A percentile compares a stretch with the other conserved stretches of the same genome.
These are phyloP conservation scores for Tritrichomonas foetus DNA, from an alignment of 208 protist genomes.

Conservation along the genomic window DNA sequence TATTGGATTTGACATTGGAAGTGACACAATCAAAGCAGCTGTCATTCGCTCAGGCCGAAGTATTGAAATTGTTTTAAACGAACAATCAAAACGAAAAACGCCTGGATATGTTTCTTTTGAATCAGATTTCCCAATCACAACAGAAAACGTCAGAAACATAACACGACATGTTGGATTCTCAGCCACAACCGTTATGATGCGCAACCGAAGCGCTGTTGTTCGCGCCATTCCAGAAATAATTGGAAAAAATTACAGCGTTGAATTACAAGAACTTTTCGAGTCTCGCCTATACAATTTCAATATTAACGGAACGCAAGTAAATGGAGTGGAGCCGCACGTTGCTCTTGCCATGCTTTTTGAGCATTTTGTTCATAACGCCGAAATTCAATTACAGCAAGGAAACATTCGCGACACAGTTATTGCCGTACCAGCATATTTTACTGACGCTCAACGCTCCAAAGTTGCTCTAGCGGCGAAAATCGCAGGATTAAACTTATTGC, in stretches of 20 bases:
- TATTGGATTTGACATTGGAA: slow-evolving; percentile 9
- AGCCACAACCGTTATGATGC: neutral
- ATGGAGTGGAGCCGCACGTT: neutral
- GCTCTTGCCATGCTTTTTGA: neutral
- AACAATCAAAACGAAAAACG: slow-evolving; percentile 36
- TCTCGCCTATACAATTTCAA: neutral
- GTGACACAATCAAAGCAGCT: neutral
- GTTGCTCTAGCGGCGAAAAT: neutral
- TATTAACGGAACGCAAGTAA: neutral
- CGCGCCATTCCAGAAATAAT: neutral
- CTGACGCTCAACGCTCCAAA: neutral
- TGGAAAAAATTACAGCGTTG: neutral
- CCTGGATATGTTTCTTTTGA: neutral
- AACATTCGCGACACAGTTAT: neutral
- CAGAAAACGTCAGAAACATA: neutral
- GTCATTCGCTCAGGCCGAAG: neutral
- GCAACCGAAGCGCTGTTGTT: neutral
- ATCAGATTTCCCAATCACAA: neutral
- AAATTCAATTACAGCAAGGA: neutral
- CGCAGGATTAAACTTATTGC: neutral
- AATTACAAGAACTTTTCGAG: neutral
- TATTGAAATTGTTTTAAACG: slow-evolving; percentile 37
- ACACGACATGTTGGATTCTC: neutral
- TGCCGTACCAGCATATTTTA: slow-evolving; percentile 16
- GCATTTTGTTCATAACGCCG: neutral